Conservation (phyloP, 2,329 filamentous ascomycete species). For the Knufia fluminis region DNA sequence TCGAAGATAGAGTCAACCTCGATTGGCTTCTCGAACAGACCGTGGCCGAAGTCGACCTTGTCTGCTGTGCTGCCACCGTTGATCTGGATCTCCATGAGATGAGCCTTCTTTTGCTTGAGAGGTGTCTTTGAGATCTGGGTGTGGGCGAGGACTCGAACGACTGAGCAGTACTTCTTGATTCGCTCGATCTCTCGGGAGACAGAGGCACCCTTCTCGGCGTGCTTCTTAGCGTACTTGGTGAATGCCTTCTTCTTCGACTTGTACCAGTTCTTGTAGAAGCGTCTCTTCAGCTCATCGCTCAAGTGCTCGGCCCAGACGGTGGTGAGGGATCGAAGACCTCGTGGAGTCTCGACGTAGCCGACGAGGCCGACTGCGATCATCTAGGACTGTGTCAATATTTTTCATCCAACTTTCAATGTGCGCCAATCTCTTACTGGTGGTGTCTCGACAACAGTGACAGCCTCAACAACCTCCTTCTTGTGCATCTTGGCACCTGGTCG, state of each 20-base stretch:
- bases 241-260: conserved; percentile 99
- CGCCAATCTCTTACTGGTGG: conserved; percentile 73
- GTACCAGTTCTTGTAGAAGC: conserved; percentile 99
- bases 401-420: conserved; percentile 35
- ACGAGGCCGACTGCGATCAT: conserved; percentile 99
- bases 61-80: conserved; percentile 93
- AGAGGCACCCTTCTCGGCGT: conserved; percentile 86
- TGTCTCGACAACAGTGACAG: conserved; percentile 79
- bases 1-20: conserved; percentile 91
- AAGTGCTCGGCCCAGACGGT: conserved; percentile 99
- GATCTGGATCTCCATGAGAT: conserved; percentile 99
- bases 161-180: conserved; percentile 99
- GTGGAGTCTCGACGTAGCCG: conserved; percentile 99
- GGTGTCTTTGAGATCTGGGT: conserved; percentile 99
- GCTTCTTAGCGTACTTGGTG: conserved; percentile 99
- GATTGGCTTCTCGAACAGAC: conserved; percentile 98
- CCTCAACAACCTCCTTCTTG: conserved; percentile 97
- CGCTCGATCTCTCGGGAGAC: conserved; percentile 97
- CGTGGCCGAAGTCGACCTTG: conserved; percentile 93
- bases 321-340: conserved; percentile 96
- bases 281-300: conserved; percentile 96
- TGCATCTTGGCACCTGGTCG: conserved; percentile 98
- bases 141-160: conserved; percentile 98
- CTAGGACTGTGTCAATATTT: conserved; percentile 43
- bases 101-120: conserved; percentile 99